Conservation (phyloP, 2,329 filamentous ascomycete genomes). For the Fusarium palustre region DNA sequence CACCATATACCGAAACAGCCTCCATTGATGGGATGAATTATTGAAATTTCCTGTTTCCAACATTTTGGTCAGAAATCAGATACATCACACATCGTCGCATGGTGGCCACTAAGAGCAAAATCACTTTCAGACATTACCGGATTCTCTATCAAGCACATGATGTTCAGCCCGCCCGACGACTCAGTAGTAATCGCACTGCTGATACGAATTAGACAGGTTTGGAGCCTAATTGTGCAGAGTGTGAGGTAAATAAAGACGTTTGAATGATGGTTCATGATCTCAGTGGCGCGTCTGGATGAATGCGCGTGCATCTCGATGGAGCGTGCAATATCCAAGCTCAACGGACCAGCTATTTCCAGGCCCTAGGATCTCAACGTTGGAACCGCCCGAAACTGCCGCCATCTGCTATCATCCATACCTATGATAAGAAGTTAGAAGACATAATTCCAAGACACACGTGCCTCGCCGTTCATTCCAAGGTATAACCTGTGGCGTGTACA, state of each 20-base stretch:
- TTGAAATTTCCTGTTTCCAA: neutral
- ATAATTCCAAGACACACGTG: no score
- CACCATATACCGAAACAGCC: neutral
- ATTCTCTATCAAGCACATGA: neutral
- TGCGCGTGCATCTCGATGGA: neutral
- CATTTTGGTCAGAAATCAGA: neutral
- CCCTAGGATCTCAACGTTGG: neutral
- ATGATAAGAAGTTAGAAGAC: neutral
- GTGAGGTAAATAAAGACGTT: neutral
- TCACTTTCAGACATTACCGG: neutral
- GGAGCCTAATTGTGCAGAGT: neutral
- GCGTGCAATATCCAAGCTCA: neutral
- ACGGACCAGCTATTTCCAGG: neutral
- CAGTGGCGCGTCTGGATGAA: neutral
- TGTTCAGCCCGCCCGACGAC: neutral
- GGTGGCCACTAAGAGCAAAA: neutral
- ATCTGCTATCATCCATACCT: no score
- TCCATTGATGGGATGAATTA: neutral
- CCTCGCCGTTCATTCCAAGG: neutral
- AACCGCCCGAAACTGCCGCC: no score
- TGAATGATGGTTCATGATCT: conserved; percentile 5
- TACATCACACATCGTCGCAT: neutral
- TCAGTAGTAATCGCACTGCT: neutral
- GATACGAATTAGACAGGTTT: neutral
- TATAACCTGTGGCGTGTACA: neutral